These are phyloP conservation scores for Rugosomyces carneus DNA, from an alignment of 1,284 basidiomycete genomes.

Conservation along the genomic window DNA sequence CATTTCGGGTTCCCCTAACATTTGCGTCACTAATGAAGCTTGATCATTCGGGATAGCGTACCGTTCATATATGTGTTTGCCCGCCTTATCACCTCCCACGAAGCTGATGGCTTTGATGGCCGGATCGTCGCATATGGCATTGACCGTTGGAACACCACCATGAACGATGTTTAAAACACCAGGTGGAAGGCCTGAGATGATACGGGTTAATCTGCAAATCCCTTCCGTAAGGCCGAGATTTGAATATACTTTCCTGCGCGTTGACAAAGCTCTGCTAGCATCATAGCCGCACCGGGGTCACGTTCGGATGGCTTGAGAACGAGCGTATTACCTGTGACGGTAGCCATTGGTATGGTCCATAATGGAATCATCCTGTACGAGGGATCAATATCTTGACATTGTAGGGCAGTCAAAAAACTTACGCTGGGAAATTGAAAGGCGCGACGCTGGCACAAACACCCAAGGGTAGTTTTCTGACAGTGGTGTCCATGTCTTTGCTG, in stretches of 20 bases:
- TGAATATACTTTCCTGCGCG: slow-evolving; percentile 51
- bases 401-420: slow-evolving; percentile 21
- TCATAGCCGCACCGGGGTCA: slow-evolving; percentile 95
- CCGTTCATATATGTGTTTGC: slow-evolving; percentile 91
- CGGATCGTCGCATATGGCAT: slow-evolving; percentile 91
- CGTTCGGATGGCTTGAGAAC: slow-evolving; percentile 95
- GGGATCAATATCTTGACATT: not conserved
- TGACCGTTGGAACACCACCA: slow-evolving; percentile 85
- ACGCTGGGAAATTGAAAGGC: slow-evolving; percentile 94
- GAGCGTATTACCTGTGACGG: slow-evolving; percentile 91
- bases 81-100: slow-evolving; percentile 93
- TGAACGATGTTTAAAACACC: slow-evolving; percentile 90
- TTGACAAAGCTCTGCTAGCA: slow-evolving; percentile 91
- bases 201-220: slow-evolving; percentile 18
- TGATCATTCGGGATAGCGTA: slow-evolving; percentile 23
- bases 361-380: slow-evolving; percentile 86
- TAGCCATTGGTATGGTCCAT: slow-evolving; percentile 89
- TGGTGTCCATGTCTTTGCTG: slow-evolving; percentile 96
- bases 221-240: not conserved
- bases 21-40: slow-evolving; percentile 12
- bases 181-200: slow-evolving; percentile 53
- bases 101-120: slow-evolving; percentile 93
- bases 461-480: slow-evolving; percentile 72
- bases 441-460: slow-evolving; percentile 83
- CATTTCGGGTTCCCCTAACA: slow-evolving; percentile 69